Percentiles rank a stretch among this genome's conserved stretches.
These are phyloP conservation scores for Penicillium argentinense DNA, from an alignment of 495 filamentous ascomycete genomes.

Conservation along the genomic window DNA sequence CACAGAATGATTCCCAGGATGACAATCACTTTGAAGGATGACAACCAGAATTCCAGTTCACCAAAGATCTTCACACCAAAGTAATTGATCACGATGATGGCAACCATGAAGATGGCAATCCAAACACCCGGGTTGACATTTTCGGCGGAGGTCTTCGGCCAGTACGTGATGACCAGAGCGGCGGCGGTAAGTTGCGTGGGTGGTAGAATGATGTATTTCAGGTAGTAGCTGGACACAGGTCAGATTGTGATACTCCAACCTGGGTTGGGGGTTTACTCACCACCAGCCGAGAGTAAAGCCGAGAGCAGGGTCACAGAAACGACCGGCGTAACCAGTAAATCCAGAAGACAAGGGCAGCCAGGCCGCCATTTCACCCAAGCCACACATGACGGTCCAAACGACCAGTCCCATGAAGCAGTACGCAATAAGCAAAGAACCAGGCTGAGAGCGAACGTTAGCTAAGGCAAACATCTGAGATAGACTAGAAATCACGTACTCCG, in stretches of 20 bases:
- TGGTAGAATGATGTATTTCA: constrained; percentile 70
- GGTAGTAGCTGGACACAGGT: constrained; percentile 54
- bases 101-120: constrained; percentile 54
- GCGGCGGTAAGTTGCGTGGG: constrained; percentile 82
- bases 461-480: background rate
- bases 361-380: constrained; percentile 67
- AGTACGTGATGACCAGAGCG: constrained; percentile 74
- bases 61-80: constrained; percentile 71
- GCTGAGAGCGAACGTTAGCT: constrained; percentile 47
- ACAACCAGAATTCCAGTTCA: constrained; percentile 83
- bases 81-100: constrained; percentile 55
- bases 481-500: constrained; percentile 32
- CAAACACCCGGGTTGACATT: constrained; percentile 50
- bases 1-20: constrained; percentile 67
- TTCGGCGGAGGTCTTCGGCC: constrained; percentile 43
- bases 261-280: constrained; percentile 22
- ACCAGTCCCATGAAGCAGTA: constrained; percentile 60
- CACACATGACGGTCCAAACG: constrained; percentile 65
- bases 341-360: constrained; percentile 62
- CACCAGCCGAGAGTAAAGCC: constrained; percentile 69
- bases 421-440: constrained; percentile 71
- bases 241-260: no score
- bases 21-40: constrained; percentile 69
- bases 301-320: constrained; percentile 65
- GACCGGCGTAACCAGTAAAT: constrained; percentile 60